A percentile compares a stretch with the other conserved stretches of the same genome.
phyloP scores from a whole-genome alignment of 495 filamentous ascomycete species.

The Annulohypoxylon nitens region DNA sequence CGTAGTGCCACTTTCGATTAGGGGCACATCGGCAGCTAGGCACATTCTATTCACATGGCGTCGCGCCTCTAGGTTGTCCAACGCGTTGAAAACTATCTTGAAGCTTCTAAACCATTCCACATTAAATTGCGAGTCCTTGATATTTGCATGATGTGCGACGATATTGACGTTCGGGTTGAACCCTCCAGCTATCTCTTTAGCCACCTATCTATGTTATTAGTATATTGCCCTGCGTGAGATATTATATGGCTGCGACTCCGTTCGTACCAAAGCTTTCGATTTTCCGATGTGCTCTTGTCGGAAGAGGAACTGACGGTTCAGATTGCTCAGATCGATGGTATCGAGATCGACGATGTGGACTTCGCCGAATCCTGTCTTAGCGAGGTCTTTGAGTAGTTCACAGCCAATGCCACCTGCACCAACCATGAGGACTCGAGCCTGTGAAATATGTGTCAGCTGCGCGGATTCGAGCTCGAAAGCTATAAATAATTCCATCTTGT shows the following conservation, averaged over 20 bases:
- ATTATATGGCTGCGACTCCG: slow-evolving; percentile 9
- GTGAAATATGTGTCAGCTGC: slow-evolving; percentile 52
- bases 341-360: slow-evolving; percentile 97
- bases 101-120: slow-evolving; percentile 91
- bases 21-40: slow-evolving; percentile 85
- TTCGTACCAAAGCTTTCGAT: slow-evolving; percentile 88
- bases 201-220: slow-evolving; percentile 72
- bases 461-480: slow-evolving; percentile 13
- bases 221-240: slow-evolving; percentile 22
- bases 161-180: slow-evolving; percentile 94
- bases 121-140: slow-evolving; percentile 93
- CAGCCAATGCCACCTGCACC: slow-evolving; percentile 98
- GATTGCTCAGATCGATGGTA: slow-evolving; percentile 96
- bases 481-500: slow-evolving; percentile 34
- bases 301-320: slow-evolving; percentile 99
- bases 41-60: slow-evolving; percentile 99
- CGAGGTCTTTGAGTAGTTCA: slow-evolving; percentile 97
- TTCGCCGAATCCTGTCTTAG: slow-evolving; percentile 92
- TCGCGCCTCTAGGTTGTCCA: slow-evolving; percentile 95
- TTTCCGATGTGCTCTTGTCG: slow-evolving; percentile 98
- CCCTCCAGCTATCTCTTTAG: slow-evolving; percentile 88
- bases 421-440: slow-evolving; percentile 93
- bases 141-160: slow-evolving; percentile 92
- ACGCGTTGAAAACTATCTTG: slow-evolving; percentile 91
- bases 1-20: slow-evolving; percentile 97